phyloP scores from a whole-genome alignment of 2,329 filamentous ascomycete species.

The Endoconidiophora polonica region DNA sequence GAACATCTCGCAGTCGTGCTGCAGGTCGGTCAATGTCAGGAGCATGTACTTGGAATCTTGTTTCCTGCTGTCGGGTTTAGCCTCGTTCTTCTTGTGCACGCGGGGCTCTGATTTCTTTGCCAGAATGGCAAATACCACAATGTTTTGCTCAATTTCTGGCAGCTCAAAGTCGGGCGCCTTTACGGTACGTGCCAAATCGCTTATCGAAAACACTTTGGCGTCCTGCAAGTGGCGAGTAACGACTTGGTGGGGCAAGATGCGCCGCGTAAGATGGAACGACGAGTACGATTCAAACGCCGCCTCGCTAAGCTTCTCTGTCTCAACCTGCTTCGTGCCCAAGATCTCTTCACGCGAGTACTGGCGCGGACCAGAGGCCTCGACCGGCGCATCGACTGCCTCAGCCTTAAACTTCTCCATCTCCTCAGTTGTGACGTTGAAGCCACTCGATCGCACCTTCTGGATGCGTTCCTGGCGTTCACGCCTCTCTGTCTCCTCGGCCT shows the following conservation, averaged over 20 bases:
- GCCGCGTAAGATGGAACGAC: slow-evolving; percentile 62
- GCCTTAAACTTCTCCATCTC: slow-evolving; percentile 45
- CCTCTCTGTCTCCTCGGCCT: slow-evolving; percentile 35
- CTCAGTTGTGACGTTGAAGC: slow-evolving; percentile 39
- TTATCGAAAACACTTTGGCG: slow-evolving; percentile 62
- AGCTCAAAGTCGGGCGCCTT: slow-evolving; percentile 70
- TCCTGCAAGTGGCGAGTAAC: slow-evolving; percentile 61
- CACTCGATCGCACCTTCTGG: slow-evolving; percentile 33
- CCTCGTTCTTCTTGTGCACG: slow-evolving; percentile 29
- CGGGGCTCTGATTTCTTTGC: slow-evolving; percentile 76
- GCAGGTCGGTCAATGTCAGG: slow-evolving; percentile 69
- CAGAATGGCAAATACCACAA: slow-evolving; percentile 76
- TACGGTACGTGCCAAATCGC: slow-evolving; percentile 64
- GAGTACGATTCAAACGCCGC: slow-evolving; percentile 74
- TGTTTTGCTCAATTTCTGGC: slow-evolving; percentile 70
- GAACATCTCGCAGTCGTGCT: slow-evolving; percentile 81
- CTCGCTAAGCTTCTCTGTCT: slow-evolving; percentile 28
- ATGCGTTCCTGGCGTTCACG: slow-evolving; percentile 36
- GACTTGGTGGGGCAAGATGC: slow-evolving; percentile 66
- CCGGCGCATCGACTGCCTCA: slow-evolving; percentile 37
- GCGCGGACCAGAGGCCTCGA: slow-evolving; percentile 29
- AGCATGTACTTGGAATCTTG: slow-evolving; percentile 76
- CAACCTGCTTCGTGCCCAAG: slow-evolving; percentile 23
- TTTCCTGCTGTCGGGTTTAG: slow-evolving; percentile 20
- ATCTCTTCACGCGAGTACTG: slow-evolving; percentile 50